Evolutionary conservation across 768 basidiomycete genomes (phyloP).

Genomic region (Boletus huronensis): DNA sequence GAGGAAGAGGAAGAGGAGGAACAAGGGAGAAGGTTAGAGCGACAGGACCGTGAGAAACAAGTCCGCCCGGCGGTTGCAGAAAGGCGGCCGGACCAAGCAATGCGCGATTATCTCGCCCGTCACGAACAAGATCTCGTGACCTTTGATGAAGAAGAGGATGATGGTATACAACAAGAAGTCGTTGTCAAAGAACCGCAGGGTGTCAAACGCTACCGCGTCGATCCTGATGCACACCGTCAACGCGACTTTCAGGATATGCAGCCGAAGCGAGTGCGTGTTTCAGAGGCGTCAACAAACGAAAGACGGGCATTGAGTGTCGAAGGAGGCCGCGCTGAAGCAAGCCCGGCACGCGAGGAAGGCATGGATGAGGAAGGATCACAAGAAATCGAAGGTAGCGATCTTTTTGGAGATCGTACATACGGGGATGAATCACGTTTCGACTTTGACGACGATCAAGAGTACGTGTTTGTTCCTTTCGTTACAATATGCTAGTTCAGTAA

Average conservation of each 20-base stretch:
- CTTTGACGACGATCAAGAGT: slow-evolving; percentile 7
- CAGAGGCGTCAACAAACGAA: neutral
- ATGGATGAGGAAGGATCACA: neutral
- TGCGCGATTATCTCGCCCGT: neutral
- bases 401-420: slow-evolving; percentile 22
- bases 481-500: neutral
- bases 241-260: neutral
- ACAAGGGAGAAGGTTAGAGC: slow-evolving; percentile 1
- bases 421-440: neutral
- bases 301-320: neutral
- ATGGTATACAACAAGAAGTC: neutral
- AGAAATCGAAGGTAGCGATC: slow-evolving; percentile 16
- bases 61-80: neutral
- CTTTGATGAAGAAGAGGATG: slow-evolving; percentile 3
- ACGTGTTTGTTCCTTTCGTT: neutral
- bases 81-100: neutral
- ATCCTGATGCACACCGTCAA: slow-evolving; percentile 4
- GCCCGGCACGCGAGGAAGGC: neutral
- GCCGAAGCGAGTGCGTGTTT: slow-evolving; percentile 17
- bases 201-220: slow-evolving; percentile 16
- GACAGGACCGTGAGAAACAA: neutral
- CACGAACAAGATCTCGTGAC: neutral
- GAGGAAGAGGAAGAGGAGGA: slow-evolving; percentile 8
- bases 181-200: neutral
- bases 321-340: neutral